A percentile compares a stretch with the other conserved stretches of the same genome.
Conservation (phyloP, 2,329 filamentous ascomycete genomes). For the Chaetomium olivaceum region DNA sequence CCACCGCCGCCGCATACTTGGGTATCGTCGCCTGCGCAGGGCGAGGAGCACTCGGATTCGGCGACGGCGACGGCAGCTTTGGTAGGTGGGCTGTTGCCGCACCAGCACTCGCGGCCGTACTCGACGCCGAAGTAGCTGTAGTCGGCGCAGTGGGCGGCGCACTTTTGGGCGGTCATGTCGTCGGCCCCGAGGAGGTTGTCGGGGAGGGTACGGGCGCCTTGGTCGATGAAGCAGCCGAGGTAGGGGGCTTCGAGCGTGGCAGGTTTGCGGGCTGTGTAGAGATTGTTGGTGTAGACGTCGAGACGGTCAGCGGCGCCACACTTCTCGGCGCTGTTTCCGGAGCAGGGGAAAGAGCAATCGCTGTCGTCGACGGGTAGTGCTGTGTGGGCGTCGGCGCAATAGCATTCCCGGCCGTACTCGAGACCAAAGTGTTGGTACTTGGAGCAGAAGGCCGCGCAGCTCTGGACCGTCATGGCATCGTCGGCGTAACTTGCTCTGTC, state of each 20-base stretch:
- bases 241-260: conserved; percentile 23
- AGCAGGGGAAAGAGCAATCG: conserved; percentile 34
- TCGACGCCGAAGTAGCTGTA: conserved; percentile 44
- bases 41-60: conserved; percentile 32
- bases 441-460: conserved; percentile 26
- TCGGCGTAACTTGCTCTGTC: conserved; percentile 34
- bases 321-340: conserved; percentile 31
- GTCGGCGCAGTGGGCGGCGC: conserved; percentile 16
- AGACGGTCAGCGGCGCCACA: conserved; percentile 34
- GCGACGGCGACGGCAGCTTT: conserved; percentile 5
- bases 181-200: conserved; percentile 25
- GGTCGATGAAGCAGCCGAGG: conserved; percentile 31
- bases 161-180: conserved; percentile 12
- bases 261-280: conserved; percentile 27
- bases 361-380: conserved; percentile 21
- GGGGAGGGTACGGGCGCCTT: conserved; percentile 26
- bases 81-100: conserved; percentile 37
- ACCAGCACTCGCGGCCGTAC: conserved; percentile 46
- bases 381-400: conserved; percentile 39
- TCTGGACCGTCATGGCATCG: conserved; percentile 46
- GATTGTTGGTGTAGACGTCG: conserved; percentile 32
- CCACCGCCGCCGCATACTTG: conserved; percentile 34
- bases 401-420: conserved; percentile 27
- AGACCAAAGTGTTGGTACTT: conserved; percentile 26
- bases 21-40: conserved; percentile 31